Conservation (phyloP, 768 basidiomycete genomes). For the Podaxis sp. region DNA sequence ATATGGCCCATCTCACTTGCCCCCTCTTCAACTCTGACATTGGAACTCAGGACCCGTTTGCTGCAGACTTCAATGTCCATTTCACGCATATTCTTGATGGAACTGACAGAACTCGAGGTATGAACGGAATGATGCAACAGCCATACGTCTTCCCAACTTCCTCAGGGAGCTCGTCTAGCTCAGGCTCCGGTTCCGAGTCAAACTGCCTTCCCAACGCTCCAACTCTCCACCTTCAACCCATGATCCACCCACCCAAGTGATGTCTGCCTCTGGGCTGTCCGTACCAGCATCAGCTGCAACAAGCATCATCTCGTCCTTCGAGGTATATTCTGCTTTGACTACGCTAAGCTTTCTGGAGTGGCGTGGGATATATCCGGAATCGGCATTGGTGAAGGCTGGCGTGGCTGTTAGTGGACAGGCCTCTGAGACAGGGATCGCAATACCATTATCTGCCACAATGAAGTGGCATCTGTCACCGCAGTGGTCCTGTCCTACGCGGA, state of each 20-base stretch:
- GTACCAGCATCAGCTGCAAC: slow-evolving; percentile 12
- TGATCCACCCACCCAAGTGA: neutral
- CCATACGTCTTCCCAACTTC: neutral
- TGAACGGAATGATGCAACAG: neutral
- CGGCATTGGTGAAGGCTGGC: slow-evolving; percentile 19
- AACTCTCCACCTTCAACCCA: slow-evolving; percentile 13
- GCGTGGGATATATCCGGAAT: slow-evolving; percentile 36
- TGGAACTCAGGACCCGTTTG: slow-evolving; percentile 5
- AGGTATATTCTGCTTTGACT: slow-evolving; percentile 31
- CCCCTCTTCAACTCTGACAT: neutral
- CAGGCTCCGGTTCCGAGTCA: neutral
- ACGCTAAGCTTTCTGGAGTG: slow-evolving; percentile 36
- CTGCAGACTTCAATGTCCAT: neutral
- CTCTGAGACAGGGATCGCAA: neutral
- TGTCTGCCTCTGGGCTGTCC: slow-evolving; percentile 14
- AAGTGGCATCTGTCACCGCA: neutral
- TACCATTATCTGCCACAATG: neutral
- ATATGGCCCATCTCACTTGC: slow-evolving; percentile 12
- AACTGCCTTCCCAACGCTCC: neutral
- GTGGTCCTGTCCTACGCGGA: neutral
- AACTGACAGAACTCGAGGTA: neutral
- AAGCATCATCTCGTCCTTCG: slow-evolving; percentile 22
- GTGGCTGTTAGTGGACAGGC: neutral
- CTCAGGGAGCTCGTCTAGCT: neutral
- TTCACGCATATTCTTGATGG: neutral